Evolutionary conservation across 208 protist genomes (phyloP), one percentile per base, ranked within the genome.

Genomic region (Crithidia fasciculata): DNA sequence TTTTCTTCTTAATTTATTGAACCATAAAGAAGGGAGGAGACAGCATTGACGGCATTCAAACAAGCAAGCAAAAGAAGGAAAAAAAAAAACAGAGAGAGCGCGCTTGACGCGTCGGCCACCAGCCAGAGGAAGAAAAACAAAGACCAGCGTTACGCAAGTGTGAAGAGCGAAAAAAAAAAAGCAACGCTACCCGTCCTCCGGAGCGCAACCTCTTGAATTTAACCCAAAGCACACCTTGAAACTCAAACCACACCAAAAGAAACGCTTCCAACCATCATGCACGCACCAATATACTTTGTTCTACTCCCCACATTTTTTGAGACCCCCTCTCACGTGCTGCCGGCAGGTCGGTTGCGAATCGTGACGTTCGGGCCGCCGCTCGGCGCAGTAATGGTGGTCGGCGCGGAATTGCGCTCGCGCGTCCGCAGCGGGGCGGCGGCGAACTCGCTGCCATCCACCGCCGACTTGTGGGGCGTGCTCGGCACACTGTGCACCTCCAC

Each of bases 401-500:
- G 68, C 12, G 36, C 57, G 3, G 68, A 10, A 19, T 61, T 43
- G 2, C 8, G 13, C 57, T 65, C 50, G 2, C 57, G 50, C 0
- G 68, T 64, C 40, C 57, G 45, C 37, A 52, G 13, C 5, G 47
- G 55, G 7, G 49, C 15, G 8, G 37, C 47, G 19, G 12, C 57
- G 36, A 19, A 52, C 39, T 65, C 57, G 5, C 6, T 5, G 8
- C 36, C 68, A 13, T 16, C n/a, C 40, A 13, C 3, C 3, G 12
- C 28, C 2, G 8, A 28, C 8, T 55, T 19, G 39, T 44, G 68
- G 16, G 19, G 55, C 4, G 57, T 72, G 47, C 57, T 39, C 45
- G 55, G 50, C 47, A 72, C 37, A 9, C 43, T 65, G 57, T 60
- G 57, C 56, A 55, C 57, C 55, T 72, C 56, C 57, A 56, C 43